phyloP scores from a whole-genome alignment of 1,284 basidiomycete species.

The Tilletia horrida region DNA sequence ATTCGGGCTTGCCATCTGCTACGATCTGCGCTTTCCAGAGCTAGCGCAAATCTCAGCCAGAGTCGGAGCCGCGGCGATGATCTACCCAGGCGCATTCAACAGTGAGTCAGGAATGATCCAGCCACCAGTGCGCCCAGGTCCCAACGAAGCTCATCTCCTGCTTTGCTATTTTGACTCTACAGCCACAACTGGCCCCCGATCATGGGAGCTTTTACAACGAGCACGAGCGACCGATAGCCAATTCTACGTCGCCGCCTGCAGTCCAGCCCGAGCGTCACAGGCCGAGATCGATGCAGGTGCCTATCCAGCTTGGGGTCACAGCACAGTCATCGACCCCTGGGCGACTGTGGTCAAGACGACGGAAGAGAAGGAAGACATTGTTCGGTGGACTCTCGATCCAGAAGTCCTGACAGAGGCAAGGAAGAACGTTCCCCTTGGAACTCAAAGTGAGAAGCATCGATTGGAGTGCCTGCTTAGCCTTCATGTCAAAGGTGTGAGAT shows the following conservation, averaged over 20 bases:
- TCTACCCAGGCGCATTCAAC: conserved; percentile 64
- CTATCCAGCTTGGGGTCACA: conserved; percentile 53
- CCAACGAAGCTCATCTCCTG: conserved; percentile 54
- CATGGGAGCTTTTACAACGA: conserved; percentile 90
- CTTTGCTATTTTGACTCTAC: conserved; percentile 72
- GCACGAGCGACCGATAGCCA: conserved; percentile 92
- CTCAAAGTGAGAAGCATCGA: conserved; percentile 29
- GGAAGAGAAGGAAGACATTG: conserved; percentile 73
- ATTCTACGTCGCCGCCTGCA: conserved; percentile 90
- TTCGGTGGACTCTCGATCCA: conserved; percentile 56
- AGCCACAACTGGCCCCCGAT: conserved; percentile 83
- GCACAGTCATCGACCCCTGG: conserved; percentile 56
- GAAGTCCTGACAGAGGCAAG: conserved; percentile 38
- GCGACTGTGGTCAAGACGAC: conserved; percentile 77
- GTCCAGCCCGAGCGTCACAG: conserved; percentile 79
- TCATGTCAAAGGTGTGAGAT: no score
- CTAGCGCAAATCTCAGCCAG: conserved; percentile 86
- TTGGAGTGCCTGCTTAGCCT: neutral
- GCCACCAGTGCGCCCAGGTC: no score
- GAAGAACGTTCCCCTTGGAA: conserved; percentile 41
- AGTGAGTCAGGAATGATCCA: conserved; percentile 18
- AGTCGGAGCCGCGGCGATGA: conserved; percentile 77
- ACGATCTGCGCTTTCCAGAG: conserved; percentile 81
- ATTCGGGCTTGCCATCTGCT: conserved; percentile 83
- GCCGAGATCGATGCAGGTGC: conserved; percentile 53